Base-by-base conservation (phyloP, 768 basidiomycete species). In the Suillus lakei region DNA sequence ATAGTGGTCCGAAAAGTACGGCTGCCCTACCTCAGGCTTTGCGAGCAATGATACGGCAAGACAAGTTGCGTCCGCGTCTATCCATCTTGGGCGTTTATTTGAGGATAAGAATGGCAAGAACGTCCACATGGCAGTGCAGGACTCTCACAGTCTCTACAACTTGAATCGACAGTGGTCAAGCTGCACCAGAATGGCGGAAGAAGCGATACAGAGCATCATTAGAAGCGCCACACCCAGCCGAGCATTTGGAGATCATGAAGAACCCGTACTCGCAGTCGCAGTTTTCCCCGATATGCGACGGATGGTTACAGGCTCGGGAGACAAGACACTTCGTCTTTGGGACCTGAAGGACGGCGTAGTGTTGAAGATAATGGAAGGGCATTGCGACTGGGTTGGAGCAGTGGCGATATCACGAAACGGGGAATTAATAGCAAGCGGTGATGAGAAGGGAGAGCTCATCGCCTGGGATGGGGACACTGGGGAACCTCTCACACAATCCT, bases 261-360 rank as follows among this genome's bases (percentile, higher is more conserved):
- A 30, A 18, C 16, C 28, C 16, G 51, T 30, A 30, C 28, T 53
- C 15, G 51, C 28, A 30, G 28, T 53, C 28, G 51, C 51, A 53
- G 51, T 53, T 30, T 53, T 53, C 51, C 51, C 51, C 9, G 51
- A 53, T 53, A 30, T 28, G 28, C 51, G 51, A 28, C 51, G 51
- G 7, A 30, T 53, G 51, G 28, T 53, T 16, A 53, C 51, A 18
- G 28, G 51, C 28, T 53, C 51, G 18, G 16, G 4, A 30, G 51
- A 53, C 28, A 53, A 30, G 51, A 53, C 51, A 21, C 51, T 53
- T 53, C 51, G 28, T 30, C 51, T 53, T 18, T 30, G 51, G 26
- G 51, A 53, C 28, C 26, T 53, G 28, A 18, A 53, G 28, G 51
- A 10, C 4, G 51, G 51, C 2, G 51, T 18, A 4, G 26, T 53